Evolutionary conservation across 2,329 filamentous ascomycete genomes (phyloP).

Genomic region (Alternaria hordeiaustralica): DNA sequence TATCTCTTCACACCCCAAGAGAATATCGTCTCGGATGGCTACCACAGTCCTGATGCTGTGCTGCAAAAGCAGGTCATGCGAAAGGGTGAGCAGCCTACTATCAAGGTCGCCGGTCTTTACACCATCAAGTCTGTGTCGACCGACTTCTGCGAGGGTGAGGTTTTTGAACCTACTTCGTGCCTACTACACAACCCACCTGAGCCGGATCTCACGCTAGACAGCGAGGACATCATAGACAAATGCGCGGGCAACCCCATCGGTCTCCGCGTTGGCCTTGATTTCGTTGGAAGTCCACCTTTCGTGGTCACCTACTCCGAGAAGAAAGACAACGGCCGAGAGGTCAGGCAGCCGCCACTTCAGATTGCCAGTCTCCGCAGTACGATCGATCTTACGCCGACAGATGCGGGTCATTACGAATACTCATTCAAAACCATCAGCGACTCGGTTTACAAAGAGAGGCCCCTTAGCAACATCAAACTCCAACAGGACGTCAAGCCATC

Average conservation of each 20-base stretch:
- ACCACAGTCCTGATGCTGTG: constrained; percentile 65
- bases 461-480: constrained; percentile 65
- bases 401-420: constrained; percentile 87
- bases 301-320: constrained; percentile 77
- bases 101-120: constrained; percentile 84
- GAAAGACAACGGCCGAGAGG: constrained; percentile 60
- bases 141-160: constrained; percentile 82
- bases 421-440: constrained; percentile 83
- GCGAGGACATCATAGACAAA: constrained; percentile 88
- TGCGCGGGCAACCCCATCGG: constrained; percentile 95
- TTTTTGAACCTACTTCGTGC: constrained; percentile 93
- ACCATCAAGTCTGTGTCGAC: constrained; percentile 81
- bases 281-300: constrained; percentile 93
- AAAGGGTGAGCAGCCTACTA: constrained; percentile 68
- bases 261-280: constrained; percentile 83
- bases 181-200: constrained; percentile 89
- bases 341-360: constrained; percentile 59
- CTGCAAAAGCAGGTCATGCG: constrained; percentile 67
- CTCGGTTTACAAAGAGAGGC: constrained; percentile 71
- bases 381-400: constrained; percentile 79
- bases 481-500: constrained; percentile 94
- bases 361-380: constrained; percentile 78
- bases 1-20: constrained; percentile 84
- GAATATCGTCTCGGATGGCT: constrained; percentile 71
- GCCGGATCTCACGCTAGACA: constrained; percentile 74